phyloP scores from a whole-genome alignment of 2,329 filamentous ascomycete species.

The Sporothrix humicola region DNA sequence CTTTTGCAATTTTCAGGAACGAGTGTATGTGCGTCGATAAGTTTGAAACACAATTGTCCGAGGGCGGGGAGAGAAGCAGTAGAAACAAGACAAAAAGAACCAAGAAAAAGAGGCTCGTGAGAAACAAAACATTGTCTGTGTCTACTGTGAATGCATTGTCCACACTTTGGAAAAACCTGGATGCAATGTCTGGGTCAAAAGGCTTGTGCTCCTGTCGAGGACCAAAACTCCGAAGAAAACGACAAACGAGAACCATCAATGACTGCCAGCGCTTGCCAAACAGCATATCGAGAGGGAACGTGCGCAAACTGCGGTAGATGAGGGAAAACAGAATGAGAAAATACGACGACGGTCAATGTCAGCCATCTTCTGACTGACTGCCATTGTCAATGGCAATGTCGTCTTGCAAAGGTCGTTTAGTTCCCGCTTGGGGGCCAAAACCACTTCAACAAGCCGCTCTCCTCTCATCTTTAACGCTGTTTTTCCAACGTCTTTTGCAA shows the following conservation, averaged over 20 bases:
- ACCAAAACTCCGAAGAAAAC: background rate
- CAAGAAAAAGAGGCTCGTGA: constrained; percentile 2
- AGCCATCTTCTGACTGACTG: background rate
- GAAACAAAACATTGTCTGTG: constrained; percentile 8
- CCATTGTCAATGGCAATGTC: too few species aligned
- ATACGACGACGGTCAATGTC: background rate
- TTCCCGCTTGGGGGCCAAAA: constrained; percentile 24
- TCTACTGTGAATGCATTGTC: background rate
- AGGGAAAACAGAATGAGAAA: background rate
- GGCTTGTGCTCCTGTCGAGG: background rate
- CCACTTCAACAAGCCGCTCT: background rate
- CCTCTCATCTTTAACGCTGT: background rate
- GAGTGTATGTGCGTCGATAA: background rate
- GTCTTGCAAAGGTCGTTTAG: background rate
- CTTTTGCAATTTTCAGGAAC: background rate
- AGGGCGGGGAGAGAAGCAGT: background rate
- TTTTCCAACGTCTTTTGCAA: background rate
- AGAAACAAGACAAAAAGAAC: background rate
- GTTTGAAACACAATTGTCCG: constrained; percentile 16
- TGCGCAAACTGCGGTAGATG: background rate
- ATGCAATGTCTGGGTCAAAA: background rate
- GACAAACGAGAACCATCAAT: background rate
- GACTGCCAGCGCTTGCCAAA: background rate
- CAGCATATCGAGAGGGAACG: background rate
- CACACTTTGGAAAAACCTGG: constrained; percentile 12